These are phyloP conservation scores for Takakia lepidozioides DNA, from an alignment of 225 moss, liverwort and hornwort genomes.

Conservation along the genomic window DNA sequence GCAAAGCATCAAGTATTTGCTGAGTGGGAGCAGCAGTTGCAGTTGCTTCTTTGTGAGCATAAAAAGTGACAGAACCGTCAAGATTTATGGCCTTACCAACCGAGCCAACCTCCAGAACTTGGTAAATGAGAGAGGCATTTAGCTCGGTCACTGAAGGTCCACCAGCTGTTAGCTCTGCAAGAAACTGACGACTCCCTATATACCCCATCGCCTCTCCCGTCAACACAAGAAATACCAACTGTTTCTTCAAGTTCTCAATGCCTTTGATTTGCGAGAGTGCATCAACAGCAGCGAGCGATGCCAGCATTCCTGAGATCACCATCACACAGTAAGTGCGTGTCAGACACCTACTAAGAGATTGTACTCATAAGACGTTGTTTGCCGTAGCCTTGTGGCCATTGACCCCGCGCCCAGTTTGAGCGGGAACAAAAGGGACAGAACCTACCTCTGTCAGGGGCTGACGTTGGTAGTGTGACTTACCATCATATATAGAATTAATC, in stretches of 20 bases:
- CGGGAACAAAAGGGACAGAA: too few species aligned
- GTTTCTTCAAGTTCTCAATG: slow-evolving; percentile 53
- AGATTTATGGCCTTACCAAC: slow-evolving; percentile 63
- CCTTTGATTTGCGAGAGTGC: slow-evolving; percentile 56
- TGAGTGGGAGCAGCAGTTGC: slow-evolving; percentile 36
- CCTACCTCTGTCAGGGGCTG: too few species aligned
- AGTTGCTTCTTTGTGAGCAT: slow-evolving; percentile 62
- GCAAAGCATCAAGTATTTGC: slow-evolving; percentile 70
- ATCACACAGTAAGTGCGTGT: too few species aligned
- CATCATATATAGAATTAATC: too few species aligned
- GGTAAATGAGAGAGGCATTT: slow-evolving; percentile 45
- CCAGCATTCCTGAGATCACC: slow-evolving; percentile 86
- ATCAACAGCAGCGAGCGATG: slow-evolving; percentile 89
- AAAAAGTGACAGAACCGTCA: too few species aligned
- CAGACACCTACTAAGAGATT: too few species aligned
- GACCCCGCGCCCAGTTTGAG: too few species aligned
- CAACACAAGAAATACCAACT: slow-evolving; percentile 70
- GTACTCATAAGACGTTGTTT: too few species aligned
- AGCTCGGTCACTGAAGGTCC: slow-evolving; percentile 51
- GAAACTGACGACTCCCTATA: slow-evolving; percentile 91
- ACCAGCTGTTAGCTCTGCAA: slow-evolving; percentile 59
- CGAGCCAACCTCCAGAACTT: slow-evolving; percentile 87
- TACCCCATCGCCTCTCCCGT: slow-evolving; percentile 96
- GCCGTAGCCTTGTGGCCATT: too few species aligned
- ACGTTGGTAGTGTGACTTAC: too few species aligned